Evolutionary conservation across 257 asterid genomes (phyloP).

Genomic region (Coffea eugenioides): DNA sequence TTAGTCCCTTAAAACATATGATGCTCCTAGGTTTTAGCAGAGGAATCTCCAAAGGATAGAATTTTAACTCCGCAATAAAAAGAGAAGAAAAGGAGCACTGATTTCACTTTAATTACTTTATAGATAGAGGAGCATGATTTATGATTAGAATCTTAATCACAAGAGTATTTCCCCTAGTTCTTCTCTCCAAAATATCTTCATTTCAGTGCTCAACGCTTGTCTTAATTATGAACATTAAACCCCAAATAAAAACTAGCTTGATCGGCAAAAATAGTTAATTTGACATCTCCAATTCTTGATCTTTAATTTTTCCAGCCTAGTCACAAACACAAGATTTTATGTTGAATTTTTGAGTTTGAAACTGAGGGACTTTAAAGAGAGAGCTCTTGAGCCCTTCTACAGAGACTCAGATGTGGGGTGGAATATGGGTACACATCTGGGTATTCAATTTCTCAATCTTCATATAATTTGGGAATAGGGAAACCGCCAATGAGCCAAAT

Average conservation of each 20-base stretch:
- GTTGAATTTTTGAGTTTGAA: neutral
- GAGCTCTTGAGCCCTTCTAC: too few species aligned
- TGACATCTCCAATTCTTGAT: neutral
- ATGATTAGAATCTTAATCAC: neutral
- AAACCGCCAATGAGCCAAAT: too few species aligned
- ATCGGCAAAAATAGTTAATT: neutral
- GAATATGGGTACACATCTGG: too few species aligned
- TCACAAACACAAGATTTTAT: neutral
- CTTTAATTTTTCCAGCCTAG: neutral
- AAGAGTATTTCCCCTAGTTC: neutral
- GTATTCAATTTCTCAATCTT: too few species aligned
- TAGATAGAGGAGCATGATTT: neutral
- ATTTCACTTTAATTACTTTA: neutral
- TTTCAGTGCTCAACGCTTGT: neutral
- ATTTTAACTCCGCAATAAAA: neutral
- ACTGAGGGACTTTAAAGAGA: neutral
- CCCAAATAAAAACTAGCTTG: neutral
- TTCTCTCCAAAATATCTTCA: neutral
- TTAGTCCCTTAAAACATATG: too few species aligned
- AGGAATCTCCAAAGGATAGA: neutral
- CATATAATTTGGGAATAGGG: too few species aligned
- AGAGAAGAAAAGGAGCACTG: neutral
- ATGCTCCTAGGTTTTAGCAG: neutral
- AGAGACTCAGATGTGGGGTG: too few species aligned
- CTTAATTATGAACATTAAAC: too few species aligned